phyloP scores from a whole-genome alignment of 192 early-diverging fungal species.

The Backusella sp. region DNA sequence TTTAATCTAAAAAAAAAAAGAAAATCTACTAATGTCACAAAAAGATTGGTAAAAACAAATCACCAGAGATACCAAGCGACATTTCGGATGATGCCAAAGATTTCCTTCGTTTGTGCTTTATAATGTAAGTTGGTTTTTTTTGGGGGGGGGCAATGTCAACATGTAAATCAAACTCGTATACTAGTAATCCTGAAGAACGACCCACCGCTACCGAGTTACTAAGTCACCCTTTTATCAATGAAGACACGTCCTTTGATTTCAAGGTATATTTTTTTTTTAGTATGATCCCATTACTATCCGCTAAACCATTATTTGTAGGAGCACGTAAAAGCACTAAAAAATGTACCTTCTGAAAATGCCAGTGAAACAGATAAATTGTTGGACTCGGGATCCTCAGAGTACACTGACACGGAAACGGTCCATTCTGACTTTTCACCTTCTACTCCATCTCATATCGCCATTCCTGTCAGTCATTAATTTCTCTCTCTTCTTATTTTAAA shows the following conservation, averaged over 20 bases:
- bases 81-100: background rate
- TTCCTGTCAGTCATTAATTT: slow-evolving; percentile 3
- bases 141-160: background rate
- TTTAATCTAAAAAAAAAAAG: background rate
- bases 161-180: background rate
- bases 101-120: background rate
- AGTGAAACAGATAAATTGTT: background rate
- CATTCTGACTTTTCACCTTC: background rate
- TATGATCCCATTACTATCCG: no score
- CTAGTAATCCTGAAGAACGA: slow-evolving; percentile 67
- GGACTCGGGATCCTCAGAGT: background rate
- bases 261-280: slow-evolving; percentile 16
- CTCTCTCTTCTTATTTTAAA: background rate
- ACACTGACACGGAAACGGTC: background rate
- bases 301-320: background rate
- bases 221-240: slow-evolving; percentile 62
- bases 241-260: slow-evolving; percentile 44
- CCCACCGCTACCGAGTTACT: slow-evolving; percentile 71
- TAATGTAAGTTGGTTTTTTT: background rate
- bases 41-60: background rate
- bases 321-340: background rate
- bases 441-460: background rate
- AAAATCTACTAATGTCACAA: background rate
- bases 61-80: background rate
- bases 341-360: background rate